Base-by-base conservation (phyloP, 768 basidiomycete genomes). In the Cystobasidium ongulense region DNA sequence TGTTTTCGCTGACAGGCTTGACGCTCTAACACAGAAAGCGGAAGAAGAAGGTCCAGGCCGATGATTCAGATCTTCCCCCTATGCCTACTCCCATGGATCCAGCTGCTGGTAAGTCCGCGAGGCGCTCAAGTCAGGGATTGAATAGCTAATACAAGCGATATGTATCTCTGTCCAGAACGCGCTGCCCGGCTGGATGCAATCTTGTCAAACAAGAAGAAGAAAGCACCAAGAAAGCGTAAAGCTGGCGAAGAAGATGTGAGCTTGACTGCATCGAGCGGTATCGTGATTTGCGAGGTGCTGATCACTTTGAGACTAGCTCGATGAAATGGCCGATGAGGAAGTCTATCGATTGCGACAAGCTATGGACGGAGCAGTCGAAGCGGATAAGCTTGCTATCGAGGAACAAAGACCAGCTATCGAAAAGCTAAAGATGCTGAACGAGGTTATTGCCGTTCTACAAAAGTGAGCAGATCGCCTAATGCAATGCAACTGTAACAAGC, bases 391-490 rank as follows among this genome's bases (percentile, higher is more conserved):
- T 63, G 85, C 90, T 5, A 95, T 95, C 80, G 82, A 85, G 63
- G 87, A 89, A 38, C 90, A 90, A 77, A 79, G 87, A 13, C 93
- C 94, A 0, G 96, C 93, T 13, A 86, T 87, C 13, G 84, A 87
- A 50, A 99, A 99, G 82, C 86, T 97, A 36, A 86, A 84, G 68
- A 84, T 93, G 79, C 84, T 99, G 33, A 87, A 88, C n/a, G 88
- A 91, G 76, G 95, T 95, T 29, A 89, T 96, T 87, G 89, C 90
- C 15, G 88, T 91, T 1, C 84, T 99, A 72, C 89, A 92, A 82
- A 97, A 94, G 95, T 95, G 79, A 67, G 89, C 83, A 1, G 27
- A 25, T 18, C 50, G 4, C 66, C 18, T 64, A 18, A 65, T 11
- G n/a, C 15, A 27, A 35, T 17, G 4, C 15, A 5, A 29, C 61